Evolutionary conservation across 164 flowering plant species (phyloP), one percentile per base, ranked within the genome.

Genomic region (Buxus sempervirens): DNA sequence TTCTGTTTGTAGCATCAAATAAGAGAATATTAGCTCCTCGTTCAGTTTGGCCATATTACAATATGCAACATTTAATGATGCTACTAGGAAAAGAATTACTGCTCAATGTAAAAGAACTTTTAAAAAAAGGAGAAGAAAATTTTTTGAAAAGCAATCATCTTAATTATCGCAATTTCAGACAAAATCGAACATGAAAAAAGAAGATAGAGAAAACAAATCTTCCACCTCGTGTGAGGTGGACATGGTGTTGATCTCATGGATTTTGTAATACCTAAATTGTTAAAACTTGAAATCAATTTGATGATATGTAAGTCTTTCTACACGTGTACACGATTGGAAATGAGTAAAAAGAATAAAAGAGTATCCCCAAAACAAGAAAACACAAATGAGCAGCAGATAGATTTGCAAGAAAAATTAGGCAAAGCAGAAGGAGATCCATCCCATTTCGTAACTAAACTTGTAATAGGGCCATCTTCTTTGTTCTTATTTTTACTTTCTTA

Each of bases 401-500:
- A 12, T 26, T 45, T 27, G 3, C 20, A n/a, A 24, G n/a, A 23
- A 32, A 51, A 56, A 36, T 3, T 32, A 3, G 38, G 25, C 21
- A 66, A 32, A 57, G 36, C 58, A 27, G 13, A 32, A 53, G 36
- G 42, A 20, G 60, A 57, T 21, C 27, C 13, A 9, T 23, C 0
- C 21, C 27, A 45, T 45, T 10, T 45, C 3, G 9, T 45, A 45
- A 10, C 2, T 45, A 6, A 1, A 45, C 25, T 18, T 69, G 54
- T 54, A 28, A 63, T 32, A 26, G 5, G 7, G 3, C 19, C 18
- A 53, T 28, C n/a, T 27, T 32, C 25, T 0, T 54, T 10, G 5
- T 24, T 16, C 22, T n/a, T n/a, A 1, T 20, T 23, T 8, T 38
- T 24, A 48, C n/a, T n/a, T n/a, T n/a, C n/a, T n/a, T 65, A 91